These are phyloP conservation scores for Schizosaccharomyces octosporus DNA, from an alignment of 805 yeast genomes.

Conservation along the genomic window DNA sequence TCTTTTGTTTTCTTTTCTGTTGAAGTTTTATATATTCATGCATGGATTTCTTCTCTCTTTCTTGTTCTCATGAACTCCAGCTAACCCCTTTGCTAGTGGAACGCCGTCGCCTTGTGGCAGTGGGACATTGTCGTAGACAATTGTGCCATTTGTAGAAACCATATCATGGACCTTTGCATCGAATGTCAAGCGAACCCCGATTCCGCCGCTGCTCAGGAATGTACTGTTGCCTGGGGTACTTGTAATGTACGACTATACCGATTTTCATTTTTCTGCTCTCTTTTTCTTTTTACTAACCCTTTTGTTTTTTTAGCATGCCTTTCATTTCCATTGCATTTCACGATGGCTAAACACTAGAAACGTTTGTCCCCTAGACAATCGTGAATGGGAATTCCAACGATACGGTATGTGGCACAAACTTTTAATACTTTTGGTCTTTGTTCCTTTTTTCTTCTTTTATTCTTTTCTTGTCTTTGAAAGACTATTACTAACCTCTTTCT, in stretches of 20 bases:
- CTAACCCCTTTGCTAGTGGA: slow-evolving; percentile 28
- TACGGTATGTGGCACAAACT: slow-evolving; percentile 22
- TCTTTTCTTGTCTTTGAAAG: too few species aligned
- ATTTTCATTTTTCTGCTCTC: not conserved
- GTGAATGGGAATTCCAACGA: slow-evolving; percentile 25
- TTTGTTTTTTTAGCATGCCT: slow-evolving; percentile 36
- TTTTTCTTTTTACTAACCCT: not conserved
- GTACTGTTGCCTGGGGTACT: slow-evolving; percentile 90
- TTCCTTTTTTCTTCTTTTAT: too few species aligned
- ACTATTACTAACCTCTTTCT: too few species aligned
- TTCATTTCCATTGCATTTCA: slow-evolving; percentile 88
- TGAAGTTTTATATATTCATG: too few species aligned
- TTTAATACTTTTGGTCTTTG: too few species aligned
- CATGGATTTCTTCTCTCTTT: too few species aligned
- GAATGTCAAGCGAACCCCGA: slow-evolving; percentile 78
- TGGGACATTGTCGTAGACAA: slow-evolving; percentile 87
- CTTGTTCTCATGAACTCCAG: too few species aligned
- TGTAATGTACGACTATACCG: slow-evolving; percentile 28
- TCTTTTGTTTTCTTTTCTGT: not conserved
- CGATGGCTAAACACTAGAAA: slow-evolving; percentile 89
- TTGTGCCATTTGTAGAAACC: slow-evolving; percentile 95
- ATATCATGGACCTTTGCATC: slow-evolving; percentile 88
- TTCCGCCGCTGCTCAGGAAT: slow-evolving; percentile 38
- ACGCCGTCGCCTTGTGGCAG: slow-evolving; percentile 99
- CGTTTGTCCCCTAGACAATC: slow-evolving; percentile 52